phyloP scores from a whole-genome alignment of 177 flowering plant genomes.

The Vitis hybrid region DNA sequence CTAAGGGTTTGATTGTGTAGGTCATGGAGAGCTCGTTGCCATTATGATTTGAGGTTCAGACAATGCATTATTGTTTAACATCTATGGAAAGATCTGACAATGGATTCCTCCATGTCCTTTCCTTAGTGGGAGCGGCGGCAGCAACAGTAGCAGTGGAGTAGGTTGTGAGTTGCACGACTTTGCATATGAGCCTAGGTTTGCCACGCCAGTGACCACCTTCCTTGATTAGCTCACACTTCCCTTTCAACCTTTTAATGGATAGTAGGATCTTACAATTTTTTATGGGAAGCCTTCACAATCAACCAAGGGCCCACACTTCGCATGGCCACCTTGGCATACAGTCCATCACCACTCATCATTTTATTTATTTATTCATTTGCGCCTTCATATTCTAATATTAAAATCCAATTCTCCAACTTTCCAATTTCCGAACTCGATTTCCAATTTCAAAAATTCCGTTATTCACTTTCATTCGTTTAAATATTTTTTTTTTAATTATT shows the following conservation, averaged over 20 bases:
- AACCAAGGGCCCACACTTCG: too few species aligned
- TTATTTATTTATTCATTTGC: too few species aligned
- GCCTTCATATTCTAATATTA: too few species aligned
- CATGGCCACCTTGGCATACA: too few species aligned
- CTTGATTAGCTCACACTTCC: conserved; percentile 59
- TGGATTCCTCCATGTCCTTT: conserved; percentile 85
- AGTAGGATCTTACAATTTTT: neutral
- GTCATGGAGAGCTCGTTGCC: conserved; percentile 64
- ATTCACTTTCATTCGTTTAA: too few species aligned
- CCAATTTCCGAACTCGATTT: too few species aligned
- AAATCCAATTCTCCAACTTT: too few species aligned
- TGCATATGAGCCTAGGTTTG: conserved; percentile 68
- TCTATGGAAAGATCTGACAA: conserved; percentile 56
- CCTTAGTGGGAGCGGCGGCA: neutral
- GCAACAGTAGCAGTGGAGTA: conserved; percentile 10
- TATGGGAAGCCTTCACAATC: too few species aligned
- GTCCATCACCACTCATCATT: too few species aligned
- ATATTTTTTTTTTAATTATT: too few species aligned
- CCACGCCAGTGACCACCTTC: conserved; percentile 62
- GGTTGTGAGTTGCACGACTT: conserved; percentile 54
- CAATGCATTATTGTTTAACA: conserved; percentile 58
- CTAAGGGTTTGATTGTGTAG: conserved; percentile 71
- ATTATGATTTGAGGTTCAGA: conserved; percentile 47
- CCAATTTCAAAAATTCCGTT: too few species aligned
- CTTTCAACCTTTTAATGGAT: conserved; percentile 34